These are phyloP conservation scores for Penicillium palitans DNA, from an alignment of 2,329 filamentous ascomycete genomes.

Conservation along the genomic window DNA sequence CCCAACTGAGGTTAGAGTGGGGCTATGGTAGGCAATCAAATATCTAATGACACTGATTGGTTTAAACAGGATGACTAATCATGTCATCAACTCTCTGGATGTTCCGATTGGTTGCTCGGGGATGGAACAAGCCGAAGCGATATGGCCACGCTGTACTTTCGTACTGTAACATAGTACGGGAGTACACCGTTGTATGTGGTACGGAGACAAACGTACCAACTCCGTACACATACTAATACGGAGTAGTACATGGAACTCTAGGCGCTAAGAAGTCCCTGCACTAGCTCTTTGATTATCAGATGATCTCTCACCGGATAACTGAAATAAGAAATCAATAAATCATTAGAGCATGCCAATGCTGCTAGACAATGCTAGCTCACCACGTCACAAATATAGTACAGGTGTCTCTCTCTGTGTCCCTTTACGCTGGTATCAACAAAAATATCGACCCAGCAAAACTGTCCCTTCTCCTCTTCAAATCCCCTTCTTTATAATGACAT, in stretches of 20 bases:
- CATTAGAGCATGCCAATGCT: constrained; percentile 9
- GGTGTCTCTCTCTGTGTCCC: constrained; percentile 1
- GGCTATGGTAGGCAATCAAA: constrained; percentile 29
- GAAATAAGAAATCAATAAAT: constrained; percentile 7
- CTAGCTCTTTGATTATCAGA: constrained; percentile 3
- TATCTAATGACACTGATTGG: constrained; percentile 29
- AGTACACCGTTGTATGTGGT: not conserved
- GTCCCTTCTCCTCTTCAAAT: not conserved
- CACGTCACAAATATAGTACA: constrained; percentile 13
- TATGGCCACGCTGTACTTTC: constrained; percentile 18
- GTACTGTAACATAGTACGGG: not conserved
- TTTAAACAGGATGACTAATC: no score
- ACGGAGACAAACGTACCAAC: not conserved
- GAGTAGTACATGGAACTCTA: not conserved
- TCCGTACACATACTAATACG: not conserved
- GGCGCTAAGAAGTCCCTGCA: not conserved
- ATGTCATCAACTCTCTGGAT: constrained; percentile 23
- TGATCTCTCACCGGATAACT: constrained; percentile 1
- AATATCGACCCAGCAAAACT: not conserved
- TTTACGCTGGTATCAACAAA: constrained; percentile 9
- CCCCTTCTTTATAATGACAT: not conserved
- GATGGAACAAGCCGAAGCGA: constrained; percentile 2
- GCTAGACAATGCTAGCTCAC: not conserved
- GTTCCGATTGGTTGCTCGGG: constrained; percentile 23
- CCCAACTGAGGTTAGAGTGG: constrained; percentile 22